Evolutionary conservation across 1,284 basidiomycete genomes (phyloP).

Genomic region (Microbotryum saponariae): DNA sequence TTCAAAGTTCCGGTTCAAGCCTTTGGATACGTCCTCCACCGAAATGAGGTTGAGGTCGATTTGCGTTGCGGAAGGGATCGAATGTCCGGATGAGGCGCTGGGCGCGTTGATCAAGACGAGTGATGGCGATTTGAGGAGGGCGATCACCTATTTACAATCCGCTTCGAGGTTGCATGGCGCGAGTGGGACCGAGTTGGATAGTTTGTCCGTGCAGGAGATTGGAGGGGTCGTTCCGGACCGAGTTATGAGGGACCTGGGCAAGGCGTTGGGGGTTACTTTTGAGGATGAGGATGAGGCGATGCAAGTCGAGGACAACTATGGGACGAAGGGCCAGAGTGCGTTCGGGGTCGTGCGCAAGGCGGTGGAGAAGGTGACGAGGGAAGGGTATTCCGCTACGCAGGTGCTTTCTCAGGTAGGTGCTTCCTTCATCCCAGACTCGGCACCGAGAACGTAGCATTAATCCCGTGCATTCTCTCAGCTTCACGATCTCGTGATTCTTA

Average conservation of each 20-base stretch:
- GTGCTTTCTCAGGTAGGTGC: constrained; percentile 69
- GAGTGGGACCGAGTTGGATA: constrained; percentile 59
- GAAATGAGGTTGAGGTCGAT: constrained; percentile 71
- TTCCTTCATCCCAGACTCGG: too few species aligned
- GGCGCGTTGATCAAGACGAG: constrained; percentile 69
- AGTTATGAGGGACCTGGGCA: constrained; percentile 63
- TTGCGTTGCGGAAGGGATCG: constrained; percentile 52
- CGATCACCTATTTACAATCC: constrained; percentile 98
- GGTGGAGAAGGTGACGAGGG: constrained; percentile 67
- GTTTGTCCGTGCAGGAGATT: constrained; percentile 78
- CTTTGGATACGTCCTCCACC: constrained; percentile 72
- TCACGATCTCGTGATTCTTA: constrained; percentile 79
- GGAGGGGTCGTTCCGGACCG: constrained; percentile 82
- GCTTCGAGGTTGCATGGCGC: constrained; percentile 75
- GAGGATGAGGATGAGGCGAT: constrained; percentile 32
- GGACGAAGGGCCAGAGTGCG: constrained; percentile 39
- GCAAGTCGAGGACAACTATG: constrained; percentile 44
- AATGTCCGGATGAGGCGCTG: constrained; percentile 53
- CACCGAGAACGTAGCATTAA: background rate
- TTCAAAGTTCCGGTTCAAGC: constrained; percentile 97
- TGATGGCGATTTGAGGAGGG: constrained; percentile 86
- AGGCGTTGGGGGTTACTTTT: constrained; percentile 64
- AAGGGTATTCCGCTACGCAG: constrained; percentile 90
- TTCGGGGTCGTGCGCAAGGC: constrained; percentile 67
- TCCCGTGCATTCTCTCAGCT: constrained; percentile 49